A percentile compares a stretch with the other conserved stretches of the same genome.
Conservation (phyloP, 306 rosid species). For the Hippophae tibetana region DNA sequence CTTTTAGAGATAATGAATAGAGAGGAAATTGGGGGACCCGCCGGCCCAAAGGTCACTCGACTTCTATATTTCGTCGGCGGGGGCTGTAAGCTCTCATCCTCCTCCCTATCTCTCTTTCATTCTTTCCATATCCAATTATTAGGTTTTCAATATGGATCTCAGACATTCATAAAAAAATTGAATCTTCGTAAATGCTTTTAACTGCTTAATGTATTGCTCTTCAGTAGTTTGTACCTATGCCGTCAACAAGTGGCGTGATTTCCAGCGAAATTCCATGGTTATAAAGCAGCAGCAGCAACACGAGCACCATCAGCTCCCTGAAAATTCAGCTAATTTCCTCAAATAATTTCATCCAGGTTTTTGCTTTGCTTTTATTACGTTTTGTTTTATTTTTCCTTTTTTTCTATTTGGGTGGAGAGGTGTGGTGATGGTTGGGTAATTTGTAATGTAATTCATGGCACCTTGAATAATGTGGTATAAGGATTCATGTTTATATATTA, state of each 20-base stretch:
- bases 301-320: conserved; percentile 10
- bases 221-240: conserved; percentile 43
- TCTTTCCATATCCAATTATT: not conserved
- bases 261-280: conserved; percentile 33
- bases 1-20: conserved; percentile 39
- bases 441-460: no score
- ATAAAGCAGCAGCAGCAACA: conserved; percentile 22
- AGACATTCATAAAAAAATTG: not conserved
- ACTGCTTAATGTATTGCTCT: not conserved
- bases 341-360: conserved; percentile 14
- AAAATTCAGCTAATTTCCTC: conserved; percentile 24
- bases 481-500: no score
- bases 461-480: no score
- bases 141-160: not conserved
- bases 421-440: no score
- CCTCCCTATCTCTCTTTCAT: conserved; percentile 6
- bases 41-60: conserved; percentile 73
- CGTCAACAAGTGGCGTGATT: conserved; percentile 50
- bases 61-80: conserved; percentile 65
- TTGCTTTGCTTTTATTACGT: not conserved
- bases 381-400: not conserved
- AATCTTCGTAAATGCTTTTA: not conserved
- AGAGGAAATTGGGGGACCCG: conserved; percentile 73
- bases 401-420: not conserved
- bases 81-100: conserved; percentile 37